Base-by-base conservation (phyloP, 2,329 filamentous ascomycete genomes). In the Diplodia corticola region DNA sequence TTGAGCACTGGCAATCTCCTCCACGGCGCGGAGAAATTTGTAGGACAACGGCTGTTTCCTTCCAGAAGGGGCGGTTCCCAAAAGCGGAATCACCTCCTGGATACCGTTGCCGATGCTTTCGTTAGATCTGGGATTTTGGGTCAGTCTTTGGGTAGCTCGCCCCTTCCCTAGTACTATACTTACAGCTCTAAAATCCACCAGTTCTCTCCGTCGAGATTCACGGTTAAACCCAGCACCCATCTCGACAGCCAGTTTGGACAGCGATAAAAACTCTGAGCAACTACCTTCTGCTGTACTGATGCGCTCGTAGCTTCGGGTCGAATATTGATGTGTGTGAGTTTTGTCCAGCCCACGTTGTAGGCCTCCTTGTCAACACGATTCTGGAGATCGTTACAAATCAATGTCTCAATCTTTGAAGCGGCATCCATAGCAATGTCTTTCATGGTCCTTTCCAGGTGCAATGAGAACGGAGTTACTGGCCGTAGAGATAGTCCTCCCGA, bases 401-500 rank as follows among this genome's bases (percentile, higher is more conserved):
- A 80, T 46, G 80, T 80, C 64, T 90, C 88, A 13, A 94, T 77
- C 48, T 82, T 82, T 22, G 73, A 74, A 40, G 87, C 80, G 0
- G 86, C 87, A 33, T 90, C 86, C 10, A 84, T 81, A 1, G 84
- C 80, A 1, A 86, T 83, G 64, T 87, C 84, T 67, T 80, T 93
- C 64, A 96, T 81, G 37, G 84, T 85, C 35, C 79, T 80, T 73
- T 96, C 91, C 20, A 84, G 82, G 22, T 86, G 70, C 7, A 73
- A 70, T 5, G 79, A 76, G 5, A 75, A 68, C n/a, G 71, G 67
- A 9, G 73, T 79, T 13, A 75, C 71, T 40, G 92, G 91, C 66
- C 87, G 86, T 44, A 97, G 78, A 10, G 88, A 86, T 68, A 93
- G 89, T 12, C 84, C 79, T n/a, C 95, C 95, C 0, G 91, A 93